phyloP scores from a whole-genome alignment of 2,329 filamentous ascomycete genomes.

The Cercospora zeae-maydis region DNA sequence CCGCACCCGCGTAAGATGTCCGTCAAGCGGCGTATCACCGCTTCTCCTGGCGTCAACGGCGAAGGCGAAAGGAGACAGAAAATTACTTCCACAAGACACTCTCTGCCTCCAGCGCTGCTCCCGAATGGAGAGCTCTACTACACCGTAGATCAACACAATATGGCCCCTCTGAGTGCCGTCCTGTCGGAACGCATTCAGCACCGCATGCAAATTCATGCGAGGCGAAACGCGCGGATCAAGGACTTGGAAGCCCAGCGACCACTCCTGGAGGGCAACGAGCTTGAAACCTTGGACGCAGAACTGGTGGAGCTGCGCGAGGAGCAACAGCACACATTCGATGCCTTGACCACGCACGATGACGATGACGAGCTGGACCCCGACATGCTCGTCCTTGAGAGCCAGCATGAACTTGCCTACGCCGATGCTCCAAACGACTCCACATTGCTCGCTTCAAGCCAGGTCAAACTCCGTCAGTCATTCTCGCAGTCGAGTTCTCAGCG shows the following conservation, averaged over 20 bases:
- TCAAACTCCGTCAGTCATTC: conserved; percentile 14
- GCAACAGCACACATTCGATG: conserved; percentile 24
- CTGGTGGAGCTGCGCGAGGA: conserved; percentile 23
- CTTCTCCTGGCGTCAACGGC: conserved; percentile 26
- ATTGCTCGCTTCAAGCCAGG: conserved; percentile 7
- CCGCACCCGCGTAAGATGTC: conserved; percentile 31
- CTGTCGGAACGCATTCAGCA: conserved; percentile 35
- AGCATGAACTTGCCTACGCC: conserved; percentile 29
- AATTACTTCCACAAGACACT: conserved; percentile 31
- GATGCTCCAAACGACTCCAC: conserved; percentile 22
- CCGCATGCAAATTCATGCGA: conserved; percentile 40
- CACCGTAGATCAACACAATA: conserved; percentile 30
- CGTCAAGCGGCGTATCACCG: conserved; percentile 34
- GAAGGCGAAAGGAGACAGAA: conserved; percentile 22
- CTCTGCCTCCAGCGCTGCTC: conserved; percentile 31
- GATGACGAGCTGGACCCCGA: conserved; percentile 25
- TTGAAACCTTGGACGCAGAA: conserved; percentile 26
- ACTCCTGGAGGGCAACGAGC: conserved; percentile 8
- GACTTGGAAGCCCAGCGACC: conserved; percentile 11
- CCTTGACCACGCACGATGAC: conserved; percentile 31
- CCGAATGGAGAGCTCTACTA: conserved; percentile 23
- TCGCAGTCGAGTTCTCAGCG: conserved; percentile 17
- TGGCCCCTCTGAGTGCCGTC: conserved; percentile 33
- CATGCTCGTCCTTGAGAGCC: conserved; percentile 35
- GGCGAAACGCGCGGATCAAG: conserved; percentile 28